A percentile compares a stretch with the other conserved stretches of the same genome.
These are phyloP conservation scores for Starmera amethionina DNA, from an alignment of 805 yeast species.

Conservation along the genomic window DNA sequence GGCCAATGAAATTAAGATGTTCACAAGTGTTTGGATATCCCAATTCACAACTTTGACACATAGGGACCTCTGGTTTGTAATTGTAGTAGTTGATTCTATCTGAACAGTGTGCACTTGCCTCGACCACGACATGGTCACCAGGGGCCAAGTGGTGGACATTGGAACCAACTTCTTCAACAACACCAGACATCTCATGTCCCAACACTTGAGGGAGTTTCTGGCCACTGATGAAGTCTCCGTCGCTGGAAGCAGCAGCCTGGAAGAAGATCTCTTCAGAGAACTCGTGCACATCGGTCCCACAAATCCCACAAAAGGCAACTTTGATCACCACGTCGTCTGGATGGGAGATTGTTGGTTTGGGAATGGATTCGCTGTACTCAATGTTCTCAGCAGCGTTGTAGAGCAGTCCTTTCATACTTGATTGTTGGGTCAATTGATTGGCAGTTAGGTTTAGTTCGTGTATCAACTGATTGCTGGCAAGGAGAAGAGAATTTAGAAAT, in stretches of 20 bases:
- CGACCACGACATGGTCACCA: conserved; percentile 45
- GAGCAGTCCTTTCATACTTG: neutral
- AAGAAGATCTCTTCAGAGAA: conserved; percentile 50
- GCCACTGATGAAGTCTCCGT: conserved; percentile 1
- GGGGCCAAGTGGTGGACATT: conserved; percentile 36
- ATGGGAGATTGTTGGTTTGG: conserved; percentile 22
- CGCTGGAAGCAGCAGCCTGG: conserved; percentile 23
- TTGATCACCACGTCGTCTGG: conserved; percentile 27
- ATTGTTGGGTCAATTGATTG: neutral
- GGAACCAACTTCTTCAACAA: conserved; percentile 37
- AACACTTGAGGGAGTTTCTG: conserved; percentile 38
- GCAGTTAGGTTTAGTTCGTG: too few species aligned
- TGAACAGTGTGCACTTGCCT: conserved; percentile 34
- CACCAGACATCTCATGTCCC: conserved; percentile 49
- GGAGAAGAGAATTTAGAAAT: too few species aligned
- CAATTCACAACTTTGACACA: conserved; percentile 33
- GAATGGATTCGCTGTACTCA: neutral
- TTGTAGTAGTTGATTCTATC: conserved; percentile 24
- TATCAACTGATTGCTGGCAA: too few species aligned
- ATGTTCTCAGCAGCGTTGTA: neutral
- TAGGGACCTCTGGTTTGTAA: conserved; percentile 3
- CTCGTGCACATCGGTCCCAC: conserved; percentile 50
- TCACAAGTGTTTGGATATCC: conserved; percentile 38
- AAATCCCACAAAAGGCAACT: conserved; percentile 40
- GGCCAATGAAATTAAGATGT: conserved; percentile 33